phyloP scores from a whole-genome alignment of 352 stramenopile species.

The Blastocystis sp. region DNA sequence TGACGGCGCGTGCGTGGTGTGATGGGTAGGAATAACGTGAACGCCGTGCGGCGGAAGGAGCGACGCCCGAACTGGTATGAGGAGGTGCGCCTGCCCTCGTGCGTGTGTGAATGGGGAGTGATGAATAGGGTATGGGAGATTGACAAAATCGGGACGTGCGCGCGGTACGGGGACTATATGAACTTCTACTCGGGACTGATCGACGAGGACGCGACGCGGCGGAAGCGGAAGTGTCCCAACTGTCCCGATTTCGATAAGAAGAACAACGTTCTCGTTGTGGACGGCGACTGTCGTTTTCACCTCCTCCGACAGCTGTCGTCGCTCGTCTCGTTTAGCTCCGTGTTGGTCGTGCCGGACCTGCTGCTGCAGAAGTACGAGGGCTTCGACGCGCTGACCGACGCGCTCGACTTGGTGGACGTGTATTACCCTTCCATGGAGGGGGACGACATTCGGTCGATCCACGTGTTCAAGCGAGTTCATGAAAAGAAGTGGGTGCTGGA shows the following conservation, averaged over 20 bases:
- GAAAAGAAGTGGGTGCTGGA: background rate
- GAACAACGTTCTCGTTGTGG: conserved; percentile 26
- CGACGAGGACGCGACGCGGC: background rate
- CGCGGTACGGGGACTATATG: conserved; percentile 5
- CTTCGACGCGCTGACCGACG: background rate
- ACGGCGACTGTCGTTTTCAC: conserved; percentile 21
- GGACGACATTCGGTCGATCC: background rate
- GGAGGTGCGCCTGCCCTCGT: background rate
- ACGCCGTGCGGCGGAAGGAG: background rate
- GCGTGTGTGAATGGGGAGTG: background rate
- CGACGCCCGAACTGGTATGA: background rate
- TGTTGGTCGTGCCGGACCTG: conserved; percentile 17
- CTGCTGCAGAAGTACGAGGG: conserved; percentile 18
- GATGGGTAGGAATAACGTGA: background rate
- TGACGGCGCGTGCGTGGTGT: background rate
- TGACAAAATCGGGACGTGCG: background rate
- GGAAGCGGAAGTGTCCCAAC: background rate
- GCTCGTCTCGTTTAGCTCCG: conserved; percentile 5
- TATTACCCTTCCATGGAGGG: background rate
- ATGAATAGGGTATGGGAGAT: background rate
- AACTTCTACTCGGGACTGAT: conserved; percentile 12
- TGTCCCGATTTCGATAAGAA: conserved; percentile 12
- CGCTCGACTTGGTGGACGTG: conserved; percentile 1
- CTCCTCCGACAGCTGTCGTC: background rate
- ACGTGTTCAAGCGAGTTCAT: background rate